Evolutionary conservation across 306 rosid species (phyloP).

Genomic region (Lithocarpus polystachyus): DNA sequence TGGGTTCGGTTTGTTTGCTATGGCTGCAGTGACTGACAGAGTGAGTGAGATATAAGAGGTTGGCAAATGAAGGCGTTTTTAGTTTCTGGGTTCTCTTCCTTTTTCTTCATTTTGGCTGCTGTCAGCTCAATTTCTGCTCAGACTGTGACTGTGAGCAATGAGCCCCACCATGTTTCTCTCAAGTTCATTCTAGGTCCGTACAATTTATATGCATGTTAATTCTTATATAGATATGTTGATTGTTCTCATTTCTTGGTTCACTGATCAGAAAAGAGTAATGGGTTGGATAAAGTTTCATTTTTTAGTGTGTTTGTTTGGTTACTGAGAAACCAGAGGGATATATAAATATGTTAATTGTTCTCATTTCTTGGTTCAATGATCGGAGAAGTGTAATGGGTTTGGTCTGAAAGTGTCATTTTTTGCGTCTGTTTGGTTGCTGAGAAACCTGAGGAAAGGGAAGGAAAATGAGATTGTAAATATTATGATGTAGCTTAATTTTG

Average conservation of each 20-base stretch:
- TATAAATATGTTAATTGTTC: background rate
- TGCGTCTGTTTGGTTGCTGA: conserved; percentile 13
- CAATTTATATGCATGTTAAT: background rate
- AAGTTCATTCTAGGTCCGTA: conserved; percentile 59
- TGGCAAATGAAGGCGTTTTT: conserved; percentile 40
- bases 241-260: conserved; percentile 13
- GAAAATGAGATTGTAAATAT: conserved; percentile 13
- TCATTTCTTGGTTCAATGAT: conserved; percentile 7
- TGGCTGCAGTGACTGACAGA: conserved; percentile 19
- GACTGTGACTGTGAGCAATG: conserved; percentile 21
- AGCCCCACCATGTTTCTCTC: conserved; percentile 15
- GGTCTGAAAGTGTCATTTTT: conserved; percentile 9
- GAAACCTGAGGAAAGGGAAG: conserved; percentile 3
- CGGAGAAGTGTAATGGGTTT: conserved; percentile 27
- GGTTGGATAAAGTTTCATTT: conserved; percentile 29
- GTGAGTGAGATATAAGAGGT: background rate
- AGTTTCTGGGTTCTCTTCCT: conserved; percentile 25
- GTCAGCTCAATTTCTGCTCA: conserved; percentile 53
- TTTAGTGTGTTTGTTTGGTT: conserved; percentile 13
- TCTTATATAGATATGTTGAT: background rate
- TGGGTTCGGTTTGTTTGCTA: conserved; percentile 34
- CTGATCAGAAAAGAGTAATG: conserved; percentile 4
- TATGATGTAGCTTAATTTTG: background rate
- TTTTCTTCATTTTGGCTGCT: conserved; percentile 32
- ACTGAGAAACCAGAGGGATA: background rate